Evolutionary conservation across 768 basidiomycete species (phyloP).

Genomic region (Megacollybia marginata): DNA sequence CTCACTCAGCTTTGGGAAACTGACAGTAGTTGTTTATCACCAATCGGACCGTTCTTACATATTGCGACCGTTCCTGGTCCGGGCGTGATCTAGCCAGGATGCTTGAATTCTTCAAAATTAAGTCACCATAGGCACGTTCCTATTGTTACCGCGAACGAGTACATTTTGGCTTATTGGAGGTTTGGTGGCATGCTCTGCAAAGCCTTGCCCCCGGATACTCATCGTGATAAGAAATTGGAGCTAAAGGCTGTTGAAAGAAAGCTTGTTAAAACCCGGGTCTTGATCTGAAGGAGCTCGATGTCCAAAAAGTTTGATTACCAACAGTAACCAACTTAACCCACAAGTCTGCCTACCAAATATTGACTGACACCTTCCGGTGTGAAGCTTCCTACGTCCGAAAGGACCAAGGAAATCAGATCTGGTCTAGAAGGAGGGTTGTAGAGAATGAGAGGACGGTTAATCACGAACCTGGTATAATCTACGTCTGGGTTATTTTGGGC

Average conservation of each 20-base stretch:
- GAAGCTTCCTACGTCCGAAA: slow-evolving; percentile 89
- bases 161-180: no score
- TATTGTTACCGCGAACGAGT: no score
- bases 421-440: slow-evolving; percentile 39
- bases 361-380: slow-evolving; percentile 93
- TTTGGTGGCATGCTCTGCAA: no score
- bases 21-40: slow-evolving; percentile 1
- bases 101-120: no score
- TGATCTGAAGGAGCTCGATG: no score
- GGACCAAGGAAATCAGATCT: slow-evolving; percentile 88
- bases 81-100: neutral
- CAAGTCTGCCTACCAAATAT: slow-evolving; percentile 93
- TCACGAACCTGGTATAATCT: slow-evolving; percentile 79
- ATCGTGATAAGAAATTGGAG: no score
- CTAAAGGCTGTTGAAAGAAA: no score
- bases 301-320: no score
- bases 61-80: neutral
- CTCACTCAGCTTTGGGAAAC: slow-evolving; percentile 1
- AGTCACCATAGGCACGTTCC: no score
- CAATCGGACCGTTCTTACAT: slow-evolving; percentile 6
- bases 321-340: slow-evolving; percentile 51
- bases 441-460: slow-evolving; percentile 6
- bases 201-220: no score
- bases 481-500: slow-evolving; percentile 81
- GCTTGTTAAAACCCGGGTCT: no score